Percentiles rank a stretch among this genome's conserved stretches.
phyloP scores from a whole-genome alignment of 1,139 yeast genomes.

The Geotrichum siamense region DNA sequence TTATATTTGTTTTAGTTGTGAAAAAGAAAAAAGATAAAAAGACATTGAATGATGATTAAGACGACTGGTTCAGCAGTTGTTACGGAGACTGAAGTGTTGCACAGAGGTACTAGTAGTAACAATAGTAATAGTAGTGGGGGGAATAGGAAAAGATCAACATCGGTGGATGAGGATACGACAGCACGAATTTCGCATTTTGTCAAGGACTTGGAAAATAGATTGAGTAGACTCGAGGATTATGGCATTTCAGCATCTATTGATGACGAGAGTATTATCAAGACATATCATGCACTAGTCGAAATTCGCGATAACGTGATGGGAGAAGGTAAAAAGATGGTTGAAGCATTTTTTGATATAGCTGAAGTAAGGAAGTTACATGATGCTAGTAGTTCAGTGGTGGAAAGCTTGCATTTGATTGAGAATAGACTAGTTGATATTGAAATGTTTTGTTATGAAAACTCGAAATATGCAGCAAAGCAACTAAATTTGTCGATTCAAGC shows the following conservation, averaged over 20 bases:
- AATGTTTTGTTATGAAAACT: conserved; percentile 19
- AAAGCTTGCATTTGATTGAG: conserved; percentile 31
- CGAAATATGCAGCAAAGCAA: conserved; percentile 22
- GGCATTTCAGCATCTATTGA: conserved; percentile 29
- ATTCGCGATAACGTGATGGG: conserved; percentile 32
- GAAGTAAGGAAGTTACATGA: conserved; percentile 24
- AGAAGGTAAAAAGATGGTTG: conserved; percentile 31
- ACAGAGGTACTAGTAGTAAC: too few relatives aligned
- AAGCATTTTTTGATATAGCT: conserved; percentile 27
- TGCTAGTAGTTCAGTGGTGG: conserved; percentile 1
- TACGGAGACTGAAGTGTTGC: too few relatives aligned
- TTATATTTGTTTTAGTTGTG: too few relatives aligned
- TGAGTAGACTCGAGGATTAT: conserved; percentile 27
- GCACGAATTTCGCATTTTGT: conserved; percentile 1
- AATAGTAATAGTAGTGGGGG: too few relatives aligned
- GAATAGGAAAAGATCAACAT: background rate
- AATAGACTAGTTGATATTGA: conserved; percentile 31
- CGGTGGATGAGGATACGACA: background rate
- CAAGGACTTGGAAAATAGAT: conserved; percentile 2
- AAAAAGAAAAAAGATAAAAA: too few relatives aligned
- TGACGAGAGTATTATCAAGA: conserved; percentile 31
- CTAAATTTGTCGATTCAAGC: conserved; percentile 25
- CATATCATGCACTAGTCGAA: conserved; percentile 29
- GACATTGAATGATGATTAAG: too few relatives aligned
- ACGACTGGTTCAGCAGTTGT: too few relatives aligned